Evolutionary conservation across 1,284 basidiomycete genomes (phyloP), one percentile per base, ranked within the genome.

Genomic region (Vanrija sp.): DNA sequence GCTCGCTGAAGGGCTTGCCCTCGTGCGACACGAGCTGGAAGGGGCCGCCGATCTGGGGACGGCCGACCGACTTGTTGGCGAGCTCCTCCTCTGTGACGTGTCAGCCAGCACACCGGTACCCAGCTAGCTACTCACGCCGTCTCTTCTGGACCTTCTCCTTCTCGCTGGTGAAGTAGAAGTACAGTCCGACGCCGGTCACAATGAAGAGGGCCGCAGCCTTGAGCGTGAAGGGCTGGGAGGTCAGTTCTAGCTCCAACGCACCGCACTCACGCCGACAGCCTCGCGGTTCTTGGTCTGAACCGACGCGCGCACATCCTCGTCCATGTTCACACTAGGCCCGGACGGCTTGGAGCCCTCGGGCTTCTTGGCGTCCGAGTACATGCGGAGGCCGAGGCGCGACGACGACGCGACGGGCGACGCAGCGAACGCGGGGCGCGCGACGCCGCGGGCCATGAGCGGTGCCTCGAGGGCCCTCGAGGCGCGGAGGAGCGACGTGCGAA

Each of bases 91-190:
- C 88, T 89, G 51, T 7, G 58, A 9, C 47, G 34, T 12, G 51
- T 43, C 28, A 49, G 43, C 38, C 15, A 2, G 47, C 9, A 15
- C 12, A n/a, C 19, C n/a, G n/a, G n/a, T n/a, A 23, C 5, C 21
- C 21, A 28, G 10, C 23, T 3, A 43, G 45, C 5, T 40, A 78
- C 79, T 53, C 58, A 88, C 87, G 82, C 73, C 85, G 85, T 66
- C 86, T 80, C 73, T 90, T 87, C 44, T 83, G 78, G n/a, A 93
- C 72, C 64, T 86, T 84, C 26, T 81, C 79, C 78, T 98, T 98
- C 76, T 97, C 93, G 53, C 84, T 80, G 49, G 85, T 83, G 77
- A 98, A 98, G 80, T 98, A 98, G 65, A 83, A 85, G 70, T 87
- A 91, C 28, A 98, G 80, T 1, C 86, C 92, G 5, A 82, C 78